Base-by-base conservation (phyloP, 2,329 filamentous ascomycete genomes). In the Diaporthe ilicicola region DNA sequence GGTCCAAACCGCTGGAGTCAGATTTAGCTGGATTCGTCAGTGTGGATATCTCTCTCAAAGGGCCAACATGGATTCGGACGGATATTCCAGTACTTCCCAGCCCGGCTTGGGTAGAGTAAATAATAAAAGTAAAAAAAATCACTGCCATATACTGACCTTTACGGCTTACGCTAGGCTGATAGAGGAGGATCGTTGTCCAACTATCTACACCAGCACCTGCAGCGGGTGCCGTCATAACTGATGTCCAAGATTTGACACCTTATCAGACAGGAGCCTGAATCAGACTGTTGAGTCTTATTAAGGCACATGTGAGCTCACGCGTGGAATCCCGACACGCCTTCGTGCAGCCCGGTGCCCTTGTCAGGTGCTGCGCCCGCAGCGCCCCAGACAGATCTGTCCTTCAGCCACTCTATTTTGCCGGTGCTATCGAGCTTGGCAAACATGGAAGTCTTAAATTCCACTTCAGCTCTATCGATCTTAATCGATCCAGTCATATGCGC, bases 401-500 rank as follows among this genome's bases (percentile, higher is more conserved):
- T 72, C 46, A 80, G 46, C 71, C 72, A 78, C 70, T 76, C 75
- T 74, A 78, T 66, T 62, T 76, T 79, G 17, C 77, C 76, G 22
- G 70, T 77, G 42, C 73, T 74, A 48, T 76, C 70, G 24, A 79
- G 71, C 67, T 76, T 77, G 13, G 69, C 78, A 66, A 79, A 78
- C 70, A 79, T 75, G 66, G 77, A 79, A 69, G 75, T 79, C 74
- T 79, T 77, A 62, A 79, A 78, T 1, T 71, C 27, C 2, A 70
- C 76, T 13, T 75, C 75, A 0, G 46, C 34, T 1, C 77, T 77
- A 1, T 76, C 73, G 3, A 78, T 70, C 53, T 79, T 78, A 51
- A 79, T 76, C 8, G 72, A 76, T 4, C 78, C 78, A 1, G 74
- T 77, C 75, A 80, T 77, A 17, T 74, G 76, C 8, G 78, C 78